Evolutionary conservation across 352 stramenopile genomes (phyloP), one percentile per base, ranked within the genome.

Genomic region (Pythium folliculosum): DNA sequence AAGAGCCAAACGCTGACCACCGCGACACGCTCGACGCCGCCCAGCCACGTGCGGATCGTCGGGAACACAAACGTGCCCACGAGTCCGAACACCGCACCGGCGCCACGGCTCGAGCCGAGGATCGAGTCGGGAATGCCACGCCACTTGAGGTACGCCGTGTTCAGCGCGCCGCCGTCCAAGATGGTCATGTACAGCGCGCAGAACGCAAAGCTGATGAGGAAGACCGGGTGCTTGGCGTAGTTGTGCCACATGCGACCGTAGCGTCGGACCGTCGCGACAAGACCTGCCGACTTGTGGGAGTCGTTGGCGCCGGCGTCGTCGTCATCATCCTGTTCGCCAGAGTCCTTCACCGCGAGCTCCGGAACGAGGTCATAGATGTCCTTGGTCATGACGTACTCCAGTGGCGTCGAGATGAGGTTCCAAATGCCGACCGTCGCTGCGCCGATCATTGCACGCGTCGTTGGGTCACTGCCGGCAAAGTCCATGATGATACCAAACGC

Each of bases 401-500:
- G 69, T 7, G 87, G 84, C 16, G 67, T 90, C 7, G 87, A 92
- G n/a, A 94, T 74, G 16, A 92, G 48, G 55, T 95, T 95, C 87
- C 87, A 95, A 10, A 91, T 73, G 0, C 78, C 84, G 1, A 95
- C 82, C 0, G 80, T 74, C 3, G 80, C 80, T 13, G 83, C 79
- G 3, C 85, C 85, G 23, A 90, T 79, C 67, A 89, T 81, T 13
- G 84, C 81, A 12, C 84, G 76, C 25, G 75, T 90, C 21, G 78
- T 90, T 8, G 80, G 76, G 49, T 90, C 80, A 43, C 60, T 63
- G 10, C 80, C 83, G 0, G 83, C 84, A 70, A 88, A 93, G 48
- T 93, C 82, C 77, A 91, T 88, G 70, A 93, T 90, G 37, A 94
- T 76, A 54, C 84, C 86, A 60, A 92, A 91, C 7, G 77, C 77